Conservation (phyloP, 345 rosid genomes). For the Camelina laxa region DNA sequence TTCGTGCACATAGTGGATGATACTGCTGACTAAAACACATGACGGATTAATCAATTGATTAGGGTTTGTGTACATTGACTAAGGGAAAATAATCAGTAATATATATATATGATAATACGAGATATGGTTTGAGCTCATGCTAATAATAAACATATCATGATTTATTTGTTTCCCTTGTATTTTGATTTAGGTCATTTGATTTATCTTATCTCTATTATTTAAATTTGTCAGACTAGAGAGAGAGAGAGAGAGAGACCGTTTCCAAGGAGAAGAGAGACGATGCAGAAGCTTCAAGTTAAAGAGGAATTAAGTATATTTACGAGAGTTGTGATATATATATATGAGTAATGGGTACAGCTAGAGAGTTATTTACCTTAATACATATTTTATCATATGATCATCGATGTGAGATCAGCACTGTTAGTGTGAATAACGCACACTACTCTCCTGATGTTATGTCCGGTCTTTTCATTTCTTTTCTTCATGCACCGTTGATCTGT, state of each 20-base stretch:
- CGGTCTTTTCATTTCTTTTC: neutral
- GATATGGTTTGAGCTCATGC: neutral
- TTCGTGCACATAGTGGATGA: neutral
- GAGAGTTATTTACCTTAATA: slow-evolving; percentile 27
- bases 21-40: neutral
- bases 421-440: slow-evolving; percentile 16
- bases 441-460: slow-evolving; percentile 19
- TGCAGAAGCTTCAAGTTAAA: slow-evolving; percentile 9
- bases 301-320: slow-evolving; percentile 9
- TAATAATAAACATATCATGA: neutral
- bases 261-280: neutral
- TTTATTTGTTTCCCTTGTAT: neutral
- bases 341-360: slow-evolving; percentile 17
- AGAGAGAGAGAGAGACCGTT: neutral
- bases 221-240: slow-evolving; percentile 36
- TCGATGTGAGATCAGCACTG: slow-evolving; percentile 12
- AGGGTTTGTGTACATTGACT: neutral
- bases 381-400: slow-evolving; percentile 20
- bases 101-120: neutral
- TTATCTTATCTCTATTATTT: neutral
- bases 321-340: slow-evolving; percentile 9
- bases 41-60: neutral
- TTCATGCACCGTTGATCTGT: slow-evolving; percentile 21
- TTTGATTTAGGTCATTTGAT: neutral
- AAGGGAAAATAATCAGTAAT: neutral